Evolutionary conservation across 345 rosid genomes (phyloP), one percentile per base, ranked within the genome.

Genomic region (Citrus mangshanensis): DNA sequence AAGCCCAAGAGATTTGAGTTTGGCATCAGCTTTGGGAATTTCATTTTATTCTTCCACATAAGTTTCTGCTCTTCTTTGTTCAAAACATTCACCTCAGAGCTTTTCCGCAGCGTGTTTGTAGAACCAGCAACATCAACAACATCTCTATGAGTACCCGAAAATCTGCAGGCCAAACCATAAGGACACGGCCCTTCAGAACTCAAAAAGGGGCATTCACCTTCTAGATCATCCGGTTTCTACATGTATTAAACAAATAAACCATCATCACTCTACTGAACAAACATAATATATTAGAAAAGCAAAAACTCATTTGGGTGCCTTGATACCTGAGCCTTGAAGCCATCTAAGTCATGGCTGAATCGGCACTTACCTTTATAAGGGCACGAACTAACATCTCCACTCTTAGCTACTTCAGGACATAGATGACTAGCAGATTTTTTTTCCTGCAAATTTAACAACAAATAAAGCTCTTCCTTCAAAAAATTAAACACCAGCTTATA

Each of bases 211-310:
- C 99, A 95, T 42, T 89, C 88, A 46, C 98, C 99, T 66, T 92
- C 99, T 73, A 95, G 81, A 85, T 96, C 98, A 68, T 81, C 94
- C 7, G 92, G 94, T 88, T 91, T 96, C 99, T 94, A 84, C 89
- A 88, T 37, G 80, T 25, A 88, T 37, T 62, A 6, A 81, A 68
- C 64, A 78, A 12, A 18, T 2, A 42, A 37, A 40, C 3, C 4
- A 12, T 69, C 4, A 9, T 69, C 75, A 37, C 10, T 63, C 60
- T 6, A 46, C 21, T 49, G 7, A 70, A 35, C 24, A 51, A 56
- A 38, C 58, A 30, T 49, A 9, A 34, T 8, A 16, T 3, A 42
- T 21, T 8, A 16, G 37, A 64, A 67, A 25, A 25, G n/a, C 14
- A 18, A 35, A 40, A 7, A 35, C 16, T 28, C 14, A 78, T 66